Percentiles rank a stretch among this genome's conserved stretches.
phyloP scores from a whole-genome alignment of 805 yeast species.

The Suhomyces xylopsoci region DNA sequence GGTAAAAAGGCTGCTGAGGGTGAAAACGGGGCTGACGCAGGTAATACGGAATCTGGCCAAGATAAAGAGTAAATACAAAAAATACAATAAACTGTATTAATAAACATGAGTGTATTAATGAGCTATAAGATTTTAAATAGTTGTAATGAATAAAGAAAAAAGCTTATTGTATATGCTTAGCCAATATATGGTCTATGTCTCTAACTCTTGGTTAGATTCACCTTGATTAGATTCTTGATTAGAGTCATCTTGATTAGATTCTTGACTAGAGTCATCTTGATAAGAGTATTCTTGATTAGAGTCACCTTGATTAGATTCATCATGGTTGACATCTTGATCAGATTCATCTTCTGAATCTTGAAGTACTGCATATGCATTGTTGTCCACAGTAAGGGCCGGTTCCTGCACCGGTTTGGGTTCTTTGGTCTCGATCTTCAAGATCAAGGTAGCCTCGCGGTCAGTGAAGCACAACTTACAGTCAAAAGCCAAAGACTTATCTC shows the following conservation, averaged over 20 bases:
- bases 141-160: neutral
- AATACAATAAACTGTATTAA: no score
- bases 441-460: conserved; percentile 25
- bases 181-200: neutral
- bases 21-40: no score
- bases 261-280: no score
- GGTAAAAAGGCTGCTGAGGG: neutral
- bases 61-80: neutral
- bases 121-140: neutral
- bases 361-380: neutral
- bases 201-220: no score
- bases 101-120: neutral
- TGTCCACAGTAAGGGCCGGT: neutral
- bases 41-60: neutral
- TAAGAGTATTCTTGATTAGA: no score
- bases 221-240: no score
- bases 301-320: no score
- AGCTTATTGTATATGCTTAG: neutral
- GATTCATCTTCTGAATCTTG: neutral
- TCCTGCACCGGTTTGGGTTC: neutral
- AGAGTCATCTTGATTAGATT: no score
- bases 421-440: conserved; percentile 15
- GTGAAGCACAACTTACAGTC: conserved; percentile 46
- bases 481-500: conserved; percentile 46
- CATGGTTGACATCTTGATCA: neutral